Evolutionary conservation across 805 yeast species (phyloP).

Genomic region (Phaffomyces opuntiae): DNA sequence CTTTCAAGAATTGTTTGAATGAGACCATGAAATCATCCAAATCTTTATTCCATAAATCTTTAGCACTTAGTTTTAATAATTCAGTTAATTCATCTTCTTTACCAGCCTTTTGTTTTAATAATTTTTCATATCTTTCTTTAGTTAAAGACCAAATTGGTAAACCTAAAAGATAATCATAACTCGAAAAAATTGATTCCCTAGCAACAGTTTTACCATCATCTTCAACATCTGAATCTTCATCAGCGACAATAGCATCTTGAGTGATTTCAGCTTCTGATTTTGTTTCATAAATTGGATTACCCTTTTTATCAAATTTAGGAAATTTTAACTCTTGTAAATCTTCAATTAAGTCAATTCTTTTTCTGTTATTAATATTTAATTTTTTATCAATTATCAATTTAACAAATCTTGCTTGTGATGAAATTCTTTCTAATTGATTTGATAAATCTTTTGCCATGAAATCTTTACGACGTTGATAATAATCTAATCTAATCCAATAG

Average conservation of each 20-base stretch:
- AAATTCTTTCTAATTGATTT: slow-evolving; percentile 65
- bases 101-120: slow-evolving; percentile 64
- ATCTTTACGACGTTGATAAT: slow-evolving; percentile 88
- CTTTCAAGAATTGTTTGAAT: slow-evolving; percentile 62
- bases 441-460: slow-evolving; percentile 59
- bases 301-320: slow-evolving; percentile 68
- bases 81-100: slow-evolving; percentile 65
- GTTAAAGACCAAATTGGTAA: slow-evolving; percentile 95
- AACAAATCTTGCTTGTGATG: slow-evolving; percentile 85
- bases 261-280: slow-evolving; percentile 19
- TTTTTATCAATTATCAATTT: slow-evolving; percentile 79
- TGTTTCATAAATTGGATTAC: slow-evolving; percentile 46
- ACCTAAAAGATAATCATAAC: slow-evolving; percentile 82
- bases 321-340: slow-evolving; percentile 61
- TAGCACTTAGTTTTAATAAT: slow-evolving; percentile 49
- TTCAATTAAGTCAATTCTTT: slow-evolving; percentile 53
- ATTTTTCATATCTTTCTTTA: slow-evolving; percentile 74
- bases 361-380: slow-evolving; percentile 67
- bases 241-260: slow-evolving; percentile 33
- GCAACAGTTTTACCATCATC: slow-evolving; percentile 32
- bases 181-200: slow-evolving; percentile 46
- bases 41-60: slow-evolving; percentile 80
- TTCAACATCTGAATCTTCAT: slow-evolving; percentile 34
- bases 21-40: slow-evolving; percentile 62
- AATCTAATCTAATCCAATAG: slow-evolving; percentile 80